Evolutionary conservation across 768 basidiomycete species (phyloP), one percentile per base, ranked within the genome.

Genomic region (Tephrocybe sp.): DNA sequence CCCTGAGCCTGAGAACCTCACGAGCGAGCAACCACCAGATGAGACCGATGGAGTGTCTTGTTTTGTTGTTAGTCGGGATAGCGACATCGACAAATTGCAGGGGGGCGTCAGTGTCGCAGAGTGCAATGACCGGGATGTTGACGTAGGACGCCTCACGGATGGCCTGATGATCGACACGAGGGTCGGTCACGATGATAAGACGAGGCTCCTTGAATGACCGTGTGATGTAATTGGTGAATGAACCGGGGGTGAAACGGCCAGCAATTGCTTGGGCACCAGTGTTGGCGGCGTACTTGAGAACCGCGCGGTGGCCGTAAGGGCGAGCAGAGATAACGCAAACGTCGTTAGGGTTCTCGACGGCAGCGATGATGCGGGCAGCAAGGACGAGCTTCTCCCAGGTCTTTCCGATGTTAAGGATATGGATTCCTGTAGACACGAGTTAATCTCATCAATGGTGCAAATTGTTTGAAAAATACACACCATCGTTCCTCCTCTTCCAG

Each of bases 201-300:
- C 97, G 93, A 62, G 97, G 97, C 77, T 99, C 97, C 80, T 98
- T 98, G 90, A 98, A 99, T 54, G 94, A 97, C 66, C 92, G 93
- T 62, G 93, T 97, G 81, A 96, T 96, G 81, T 98, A 98, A 80
- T 99, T 99, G 69, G 97, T 98, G 79, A 98, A 97, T 61, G 85
- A 89, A 80, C 96, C 96, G 64, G 96, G 96, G 58, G 96, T 98
- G 80, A 99, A 98, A 65, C 97, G 93, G 65, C 97, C 97, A 53
- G 97, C 97, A 68, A 99, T 98, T 56, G 97, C 93, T 71, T 96
- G 92, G 41, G 96, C 97, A 59, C 97, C 97, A 56, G 95, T 98
- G 82, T 95, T 94, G 68, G 93, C 85, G 54, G 94, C 96, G 72
- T 83, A 98, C 79, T 99, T 99, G 75, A 99, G 86, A 72, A 99